phyloP scores from a whole-genome alignment of 2,329 filamentous ascomycete species.

The Colletotrichum gloeosporioides region DNA sequence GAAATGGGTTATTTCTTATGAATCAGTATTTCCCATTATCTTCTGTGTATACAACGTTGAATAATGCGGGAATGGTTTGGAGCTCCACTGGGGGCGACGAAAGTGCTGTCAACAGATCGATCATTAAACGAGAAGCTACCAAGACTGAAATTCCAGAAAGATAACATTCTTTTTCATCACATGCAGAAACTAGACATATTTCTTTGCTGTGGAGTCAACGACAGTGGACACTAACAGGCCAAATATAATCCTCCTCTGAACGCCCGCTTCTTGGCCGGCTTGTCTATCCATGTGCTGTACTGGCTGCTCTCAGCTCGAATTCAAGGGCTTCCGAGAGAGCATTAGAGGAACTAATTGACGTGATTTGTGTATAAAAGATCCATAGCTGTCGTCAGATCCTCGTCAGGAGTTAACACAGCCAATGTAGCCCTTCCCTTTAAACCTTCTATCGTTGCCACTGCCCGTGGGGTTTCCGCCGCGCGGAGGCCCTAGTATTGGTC shows the following conservation, averaged over 20 bases:
- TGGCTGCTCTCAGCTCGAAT: accelerated
- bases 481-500: too few relatives aligned
- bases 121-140: accelerated
- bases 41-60: not conserved
- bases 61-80: not conserved
- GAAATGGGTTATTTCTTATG: accelerated
- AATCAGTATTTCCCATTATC: accelerated
- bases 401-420: not conserved
- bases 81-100: not conserved
- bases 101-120: not conserved
- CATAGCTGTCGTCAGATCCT: accelerated
- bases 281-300: accelerated
- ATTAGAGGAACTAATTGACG: accelerated
- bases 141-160: not conserved
- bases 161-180: not conserved
- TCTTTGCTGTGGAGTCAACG: not conserved
- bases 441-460: too few relatives aligned
- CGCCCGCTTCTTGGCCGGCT: not conserved
- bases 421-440: not conserved
- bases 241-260: not conserved
- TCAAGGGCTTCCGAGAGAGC: not conserved
- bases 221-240: not conserved
- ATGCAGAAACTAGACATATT: accelerated
- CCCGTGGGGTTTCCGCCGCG: too few relatives aligned
- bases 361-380: not conserved